These are phyloP conservation scores for Moesziomyces sp. DNA, from an alignment of 1,284 basidiomycete species.

Conservation along the genomic window DNA sequence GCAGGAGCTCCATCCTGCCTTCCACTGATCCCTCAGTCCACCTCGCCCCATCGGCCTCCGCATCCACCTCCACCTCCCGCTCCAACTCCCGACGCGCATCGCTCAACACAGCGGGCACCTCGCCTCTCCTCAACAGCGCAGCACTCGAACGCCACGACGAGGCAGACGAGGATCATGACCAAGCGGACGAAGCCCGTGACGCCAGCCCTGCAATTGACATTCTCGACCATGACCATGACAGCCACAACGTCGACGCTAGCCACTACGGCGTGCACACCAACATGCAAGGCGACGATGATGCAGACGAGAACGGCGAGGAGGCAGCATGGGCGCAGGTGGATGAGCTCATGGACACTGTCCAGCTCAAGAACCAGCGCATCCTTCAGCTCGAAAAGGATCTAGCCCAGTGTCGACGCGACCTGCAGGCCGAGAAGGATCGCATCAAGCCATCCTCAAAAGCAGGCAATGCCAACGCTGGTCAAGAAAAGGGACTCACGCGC, in stretches of 20 bases:
- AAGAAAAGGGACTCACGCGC: conserved; percentile 45
- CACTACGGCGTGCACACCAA: neutral
- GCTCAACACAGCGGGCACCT: conserved; percentile 12
- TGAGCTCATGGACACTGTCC: conserved; percentile 45
- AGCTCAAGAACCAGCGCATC: conserved; percentile 45
- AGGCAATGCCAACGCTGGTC: neutral
- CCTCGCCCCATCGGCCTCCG: conserved; percentile 11
- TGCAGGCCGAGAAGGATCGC: conserved; percentile 35
- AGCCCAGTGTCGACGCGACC: conserved; percentile 30
- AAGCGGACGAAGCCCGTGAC: neutral
- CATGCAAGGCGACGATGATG: conserved; percentile 2
- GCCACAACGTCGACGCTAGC: neutral
- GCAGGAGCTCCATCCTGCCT: conserved; percentile 44
- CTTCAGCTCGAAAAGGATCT: conserved; percentile 46
- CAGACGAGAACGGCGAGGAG: conserved; percentile 39
- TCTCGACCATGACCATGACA: neutral
- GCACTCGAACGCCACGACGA: conserved; percentile 23
- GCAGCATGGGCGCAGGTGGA: conserved; percentile 45
- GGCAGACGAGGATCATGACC: conserved; percentile 14
- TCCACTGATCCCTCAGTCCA: conserved; percentile 22
- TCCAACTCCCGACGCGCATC: conserved; percentile 19
- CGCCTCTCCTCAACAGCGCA: conserved; percentile 7
- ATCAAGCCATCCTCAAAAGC: conserved; percentile 15
- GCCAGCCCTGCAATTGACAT: neutral
- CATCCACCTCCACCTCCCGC: conserved; percentile 12